Evolutionary conservation across 1,139 yeast species (phyloP), one percentile per base, ranked within the genome.

Genomic region (Diutina scorzettiae): DNA sequence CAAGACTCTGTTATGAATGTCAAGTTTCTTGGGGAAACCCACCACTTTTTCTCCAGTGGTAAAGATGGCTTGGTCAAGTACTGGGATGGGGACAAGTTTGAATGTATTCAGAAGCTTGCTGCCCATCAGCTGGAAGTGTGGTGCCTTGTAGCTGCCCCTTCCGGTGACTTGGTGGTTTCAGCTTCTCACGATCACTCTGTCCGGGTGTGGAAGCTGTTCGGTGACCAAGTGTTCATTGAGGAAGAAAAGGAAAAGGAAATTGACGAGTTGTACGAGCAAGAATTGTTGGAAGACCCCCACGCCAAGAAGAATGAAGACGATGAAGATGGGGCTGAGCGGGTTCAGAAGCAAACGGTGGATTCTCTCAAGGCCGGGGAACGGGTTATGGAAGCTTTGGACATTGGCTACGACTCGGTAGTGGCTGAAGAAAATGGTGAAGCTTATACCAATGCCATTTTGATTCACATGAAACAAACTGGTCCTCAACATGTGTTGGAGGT

Each of bases 1-100:
- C 95, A 87, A 55, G 99, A 91, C 58, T 81, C 95, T 4, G 83
- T 91, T 46, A 85, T 91, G 95, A 73, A 74, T 50, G 96, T 89
- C 29, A 74, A 66, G 47, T 91, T 91, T 55, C 73, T 87, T 47
- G 93, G 95, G 1, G 81, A 78, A 16, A 71, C 84, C 11, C 96
- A 89, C 58, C 78, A 89, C 59, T 87, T 93, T 59, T 84, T 93
- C 61, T 82, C 95, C 42, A 79, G 87, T 46, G 81, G 93, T 41
- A 91, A 91, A 58, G 99, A 91, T 60, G 89, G 86, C 12, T 62
- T 81, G 48, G 74, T 91, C 45, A 91, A 93, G 61, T 87, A 86
- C 59, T 91, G 98, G 98, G 98, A 91, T 60, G 98, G 97, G 49
- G 95, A 85, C 55, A 91, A 91, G 62, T 91, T 91, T 59, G 96